Conservation (phyloP, 345 rosid species). For the Rhizophora mangle region DNA sequence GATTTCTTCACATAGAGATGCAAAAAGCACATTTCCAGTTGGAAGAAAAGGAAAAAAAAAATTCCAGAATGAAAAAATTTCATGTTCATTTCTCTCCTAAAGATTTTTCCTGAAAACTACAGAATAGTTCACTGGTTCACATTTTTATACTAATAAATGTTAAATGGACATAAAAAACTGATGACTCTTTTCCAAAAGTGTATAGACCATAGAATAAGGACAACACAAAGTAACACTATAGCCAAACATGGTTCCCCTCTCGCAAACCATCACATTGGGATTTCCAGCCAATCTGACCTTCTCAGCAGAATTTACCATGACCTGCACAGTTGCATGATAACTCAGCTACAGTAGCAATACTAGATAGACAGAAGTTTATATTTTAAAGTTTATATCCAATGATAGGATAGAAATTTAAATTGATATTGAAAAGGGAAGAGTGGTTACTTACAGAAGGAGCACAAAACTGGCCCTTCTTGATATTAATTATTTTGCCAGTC, state of each 20-base stretch:
- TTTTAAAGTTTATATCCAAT: conserved; percentile 9
- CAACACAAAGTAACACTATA: conserved; percentile 53
- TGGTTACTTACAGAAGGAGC: conserved; percentile 71
- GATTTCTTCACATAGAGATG: too few relatives aligned
- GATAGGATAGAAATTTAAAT: conserved; percentile 8
- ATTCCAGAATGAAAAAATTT: too few relatives aligned
- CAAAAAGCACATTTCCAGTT: too few relatives aligned
- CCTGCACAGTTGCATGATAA: conserved; percentile 45
- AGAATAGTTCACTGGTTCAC: background rate
- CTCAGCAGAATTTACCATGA: conserved; percentile 85
- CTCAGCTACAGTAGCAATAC: conserved; percentile 7
- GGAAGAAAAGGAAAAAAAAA: too few relatives aligned
- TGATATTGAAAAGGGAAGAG: conserved; percentile 13
- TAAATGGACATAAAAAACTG: background rate
- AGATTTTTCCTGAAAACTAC: too few relatives aligned
- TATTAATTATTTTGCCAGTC: conserved; percentile 89
- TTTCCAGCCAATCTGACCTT: conserved; percentile 92
- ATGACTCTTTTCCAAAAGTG: background rate
- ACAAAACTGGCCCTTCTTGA: conserved; percentile 96
- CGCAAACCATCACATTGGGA: conserved; percentile 93
- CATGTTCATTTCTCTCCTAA: too few relatives aligned
- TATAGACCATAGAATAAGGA: background rate
- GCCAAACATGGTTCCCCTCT: conserved; percentile 99
- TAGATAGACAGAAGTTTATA: background rate
- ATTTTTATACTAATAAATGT: background rate